Evolutionary conservation across 2,329 filamentous ascomycete species (phyloP).

Genomic region (Alternaria postmessia): DNA sequence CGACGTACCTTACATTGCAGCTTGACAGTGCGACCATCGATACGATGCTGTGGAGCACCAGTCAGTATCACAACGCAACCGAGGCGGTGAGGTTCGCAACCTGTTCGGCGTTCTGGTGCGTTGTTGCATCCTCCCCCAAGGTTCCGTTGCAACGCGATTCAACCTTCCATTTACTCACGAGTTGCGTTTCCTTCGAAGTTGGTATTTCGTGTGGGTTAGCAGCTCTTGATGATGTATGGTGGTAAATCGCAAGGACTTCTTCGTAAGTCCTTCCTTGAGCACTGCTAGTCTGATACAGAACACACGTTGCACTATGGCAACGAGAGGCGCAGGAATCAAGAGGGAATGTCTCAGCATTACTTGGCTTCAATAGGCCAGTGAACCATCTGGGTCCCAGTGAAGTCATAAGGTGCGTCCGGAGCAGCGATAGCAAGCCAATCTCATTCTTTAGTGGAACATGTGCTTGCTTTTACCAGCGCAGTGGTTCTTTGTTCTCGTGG

Average conservation of each 20-base stretch:
- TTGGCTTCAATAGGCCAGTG: neutral
- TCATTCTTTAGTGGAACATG: conserved; percentile 5
- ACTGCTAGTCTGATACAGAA: neutral
- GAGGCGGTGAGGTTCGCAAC: conserved; percentile 20
- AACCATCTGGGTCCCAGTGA: conserved; percentile 10
- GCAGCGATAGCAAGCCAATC: conserved; percentile 1
- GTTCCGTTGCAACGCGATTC: neutral
- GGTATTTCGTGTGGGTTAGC: neutral
- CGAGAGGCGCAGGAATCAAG: neutral
- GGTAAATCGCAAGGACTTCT: neutral
- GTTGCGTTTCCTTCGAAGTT: neutral
- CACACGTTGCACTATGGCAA: conserved; percentile 2
- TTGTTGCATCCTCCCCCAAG: neutral
- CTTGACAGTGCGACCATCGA: conserved; percentile 16
- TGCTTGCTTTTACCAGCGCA: neutral
- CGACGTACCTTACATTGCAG: conserved; percentile 23
- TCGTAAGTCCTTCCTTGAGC: neutral
- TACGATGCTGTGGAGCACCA: conserved; percentile 13
- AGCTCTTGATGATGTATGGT: neutral
- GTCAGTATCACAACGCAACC: conserved; percentile 10
- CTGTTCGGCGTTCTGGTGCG: conserved; percentile 2
- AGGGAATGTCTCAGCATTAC: conserved; percentile 5
- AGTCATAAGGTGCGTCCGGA: conserved; percentile 1
- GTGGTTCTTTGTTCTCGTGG: conserved; percentile 6
- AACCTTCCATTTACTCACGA: neutral